Evolutionary conservation across 1,139 yeast species (phyloP).

Genomic region (Magnusiomyces tetraspermus): DNA sequence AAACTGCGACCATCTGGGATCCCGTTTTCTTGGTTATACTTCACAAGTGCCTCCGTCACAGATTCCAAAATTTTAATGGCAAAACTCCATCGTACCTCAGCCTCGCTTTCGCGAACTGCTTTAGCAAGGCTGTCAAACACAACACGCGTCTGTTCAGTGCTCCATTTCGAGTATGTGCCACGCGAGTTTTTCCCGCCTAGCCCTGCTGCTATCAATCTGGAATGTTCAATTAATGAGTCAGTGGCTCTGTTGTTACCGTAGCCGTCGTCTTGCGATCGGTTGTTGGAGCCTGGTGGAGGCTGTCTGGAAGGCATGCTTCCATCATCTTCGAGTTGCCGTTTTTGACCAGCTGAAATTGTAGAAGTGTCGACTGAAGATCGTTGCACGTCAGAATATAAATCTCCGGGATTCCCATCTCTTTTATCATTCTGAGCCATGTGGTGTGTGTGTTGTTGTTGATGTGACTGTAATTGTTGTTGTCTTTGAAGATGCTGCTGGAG

Average conservation of each 20-base stretch:
- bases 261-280: background rate
- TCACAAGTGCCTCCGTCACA: background rate
- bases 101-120: background rate
- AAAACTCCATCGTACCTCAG: conserved; percentile 4
- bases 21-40: background rate
- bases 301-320: background rate
- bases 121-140: background rate
- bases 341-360: background rate
- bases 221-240: background rate
- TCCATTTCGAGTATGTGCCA: conserved; percentile 5
- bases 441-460: background rate
- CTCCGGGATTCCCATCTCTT: background rate
- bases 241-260: background rate
- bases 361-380: background rate
- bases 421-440: background rate
- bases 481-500: background rate
- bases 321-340: background rate
- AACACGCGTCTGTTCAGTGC: background rate
- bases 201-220: background rate
- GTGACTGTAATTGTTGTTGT: background rate
- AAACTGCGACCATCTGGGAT: background rate
- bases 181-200: background rate
- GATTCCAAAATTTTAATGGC: background rate
- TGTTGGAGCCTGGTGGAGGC: background rate
- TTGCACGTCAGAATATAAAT: background rate